phyloP scores from a whole-genome alignment of 139 green algal genomes.

The Asterochloris sp. region DNA sequence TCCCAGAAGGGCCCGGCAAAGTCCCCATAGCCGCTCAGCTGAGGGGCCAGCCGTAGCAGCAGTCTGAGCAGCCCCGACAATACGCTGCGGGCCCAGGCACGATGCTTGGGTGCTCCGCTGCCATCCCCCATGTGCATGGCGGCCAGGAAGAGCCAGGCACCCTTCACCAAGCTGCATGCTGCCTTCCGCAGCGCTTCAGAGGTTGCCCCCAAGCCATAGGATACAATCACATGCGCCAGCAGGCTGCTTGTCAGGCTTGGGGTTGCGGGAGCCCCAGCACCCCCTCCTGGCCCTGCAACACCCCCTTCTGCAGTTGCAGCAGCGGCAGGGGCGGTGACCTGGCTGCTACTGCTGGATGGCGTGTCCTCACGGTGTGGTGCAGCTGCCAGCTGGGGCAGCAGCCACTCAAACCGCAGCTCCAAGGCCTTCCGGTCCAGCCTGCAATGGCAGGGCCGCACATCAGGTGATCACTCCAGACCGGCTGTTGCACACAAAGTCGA shows the following conservation, averaged over 20 bases:
- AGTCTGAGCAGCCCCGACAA: not conserved
- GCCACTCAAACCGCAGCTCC: slow-evolving; percentile 3
- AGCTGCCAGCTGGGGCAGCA: not conserved
- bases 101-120: not conserved
- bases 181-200: not conserved
- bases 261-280: not conserved
- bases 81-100: not conserved
- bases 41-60: not conserved
- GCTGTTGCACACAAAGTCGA: not conserved
- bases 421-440: not conserved
- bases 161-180: not conserved
- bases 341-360: not conserved
- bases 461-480: not conserved
- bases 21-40: not conserved
- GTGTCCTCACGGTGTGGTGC: not conserved
- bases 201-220: not conserved
- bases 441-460: not conserved
- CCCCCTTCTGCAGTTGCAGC: too few relatives aligned
- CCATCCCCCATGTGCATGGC: not conserved
- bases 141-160: slow-evolving; percentile 10
- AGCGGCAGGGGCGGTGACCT: not conserved
- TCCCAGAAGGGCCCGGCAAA: not conserved
- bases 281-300: too few relatives aligned
- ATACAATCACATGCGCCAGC: not conserved
- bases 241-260: not conserved